phyloP scores from a whole-genome alignment of 352 stramenopile species.

The Phytophthora megakarya region DNA sequence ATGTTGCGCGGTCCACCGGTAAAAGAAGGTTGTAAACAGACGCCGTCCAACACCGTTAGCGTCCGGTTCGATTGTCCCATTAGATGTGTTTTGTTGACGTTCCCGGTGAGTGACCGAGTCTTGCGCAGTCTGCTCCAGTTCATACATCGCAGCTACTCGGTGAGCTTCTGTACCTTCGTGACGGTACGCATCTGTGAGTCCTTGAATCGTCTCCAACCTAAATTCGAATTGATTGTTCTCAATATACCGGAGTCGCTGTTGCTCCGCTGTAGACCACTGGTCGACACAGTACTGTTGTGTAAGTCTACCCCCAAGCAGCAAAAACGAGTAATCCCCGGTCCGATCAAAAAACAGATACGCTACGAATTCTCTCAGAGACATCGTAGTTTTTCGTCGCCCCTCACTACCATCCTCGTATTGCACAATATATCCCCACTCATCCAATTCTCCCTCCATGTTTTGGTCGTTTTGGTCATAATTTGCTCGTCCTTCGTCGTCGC shows the following conservation, averaged over 20 bases:
- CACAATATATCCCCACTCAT: background rate
- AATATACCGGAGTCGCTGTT: background rate
- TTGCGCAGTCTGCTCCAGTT: background rate
- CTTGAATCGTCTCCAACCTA: background rate
- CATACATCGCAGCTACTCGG: background rate
- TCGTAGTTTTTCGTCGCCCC: background rate
- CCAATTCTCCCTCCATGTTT: background rate
- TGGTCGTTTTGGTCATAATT: background rate
- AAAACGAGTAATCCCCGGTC: background rate
- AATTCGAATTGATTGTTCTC: background rate
- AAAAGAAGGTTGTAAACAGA: no score
- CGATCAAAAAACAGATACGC: constrained; percentile 1
- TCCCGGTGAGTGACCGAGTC: no score
- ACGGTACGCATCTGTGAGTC: background rate
- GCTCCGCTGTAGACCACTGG: constrained; percentile 4
- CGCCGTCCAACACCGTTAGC: no score
- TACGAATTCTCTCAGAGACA: constrained; percentile 3
- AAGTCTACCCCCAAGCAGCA: background rate
- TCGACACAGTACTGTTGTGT: constrained; percentile 8
- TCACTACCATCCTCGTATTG: background rate
- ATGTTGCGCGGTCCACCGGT: no score
- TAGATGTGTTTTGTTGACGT: no score
- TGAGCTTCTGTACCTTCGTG: background rate
- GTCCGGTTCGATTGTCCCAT: no score
- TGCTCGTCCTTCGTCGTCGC: background rate